Evolutionary conservation across 228 moss, liverwort and hornwort species (phyloP).

Genomic region (Sphagnum fallax): DNA sequence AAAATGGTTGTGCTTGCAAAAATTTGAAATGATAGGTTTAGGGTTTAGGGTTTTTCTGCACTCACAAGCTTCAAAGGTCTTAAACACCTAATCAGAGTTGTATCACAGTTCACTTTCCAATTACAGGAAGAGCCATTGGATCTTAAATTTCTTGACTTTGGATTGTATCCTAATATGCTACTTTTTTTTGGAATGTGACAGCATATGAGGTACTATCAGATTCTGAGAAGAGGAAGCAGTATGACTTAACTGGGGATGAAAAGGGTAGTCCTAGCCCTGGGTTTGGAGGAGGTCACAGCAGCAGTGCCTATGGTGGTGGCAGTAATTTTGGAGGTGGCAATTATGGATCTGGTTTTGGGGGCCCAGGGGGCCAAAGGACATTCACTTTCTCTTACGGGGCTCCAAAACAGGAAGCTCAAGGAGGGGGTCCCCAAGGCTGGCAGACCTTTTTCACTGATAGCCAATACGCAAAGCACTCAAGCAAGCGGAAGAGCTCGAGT

Average conservation of each 20-base stretch:
- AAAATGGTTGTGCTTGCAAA: background rate
- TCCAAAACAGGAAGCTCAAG: slow-evolving; percentile 37
- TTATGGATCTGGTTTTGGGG: slow-evolving; percentile 29
- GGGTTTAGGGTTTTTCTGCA: too few species aligned
- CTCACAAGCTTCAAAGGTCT: too few species aligned
- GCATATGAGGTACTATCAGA: slow-evolving; percentile 90
- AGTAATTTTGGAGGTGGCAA: slow-evolving; percentile 28
- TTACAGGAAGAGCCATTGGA: too few species aligned
- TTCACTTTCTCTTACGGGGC: slow-evolving; percentile 50
- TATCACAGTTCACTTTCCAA: too few species aligned
- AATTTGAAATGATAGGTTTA: too few species aligned
- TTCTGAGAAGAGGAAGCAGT: slow-evolving; percentile 73
- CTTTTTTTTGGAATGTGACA: slow-evolving; percentile 9
- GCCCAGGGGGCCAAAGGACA: slow-evolving; percentile 38
- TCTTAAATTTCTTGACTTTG: too few species aligned
- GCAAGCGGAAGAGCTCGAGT: background rate
- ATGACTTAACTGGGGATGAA: slow-evolving; percentile 81
- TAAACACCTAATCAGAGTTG: too few species aligned
- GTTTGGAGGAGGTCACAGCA: background rate
- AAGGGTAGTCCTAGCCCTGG: slow-evolving; percentile 28
- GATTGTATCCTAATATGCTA: too few species aligned
- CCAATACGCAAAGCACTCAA: background rate
- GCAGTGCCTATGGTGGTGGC: slow-evolving; percentile 11
- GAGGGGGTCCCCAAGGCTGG: slow-evolving; percentile 25
- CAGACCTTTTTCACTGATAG: slow-evolving; percentile 29